Conservation (phyloP, 257 asterid species). For the Ballota nigra region DNA sequence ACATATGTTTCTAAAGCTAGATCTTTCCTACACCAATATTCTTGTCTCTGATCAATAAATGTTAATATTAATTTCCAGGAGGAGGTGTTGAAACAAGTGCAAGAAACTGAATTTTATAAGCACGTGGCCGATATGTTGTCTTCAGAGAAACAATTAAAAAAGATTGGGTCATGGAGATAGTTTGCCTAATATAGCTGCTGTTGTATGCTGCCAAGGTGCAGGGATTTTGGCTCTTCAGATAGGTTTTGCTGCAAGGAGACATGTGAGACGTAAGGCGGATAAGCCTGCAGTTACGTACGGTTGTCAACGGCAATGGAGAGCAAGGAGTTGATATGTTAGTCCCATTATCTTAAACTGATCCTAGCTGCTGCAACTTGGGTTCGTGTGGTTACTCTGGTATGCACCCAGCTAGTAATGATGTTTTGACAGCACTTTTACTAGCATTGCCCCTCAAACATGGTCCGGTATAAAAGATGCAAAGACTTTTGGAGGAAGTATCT, state of each 20-base stretch:
- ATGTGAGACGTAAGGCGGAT: constrained; percentile 62
- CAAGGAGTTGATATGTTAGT: constrained; percentile 80
- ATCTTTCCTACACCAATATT: constrained; percentile 6
- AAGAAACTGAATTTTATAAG: constrained; percentile 76
- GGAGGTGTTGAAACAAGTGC: constrained; percentile 80
- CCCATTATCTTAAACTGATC: constrained; percentile 57
- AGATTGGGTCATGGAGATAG: constrained; percentile 33
- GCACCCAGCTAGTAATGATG: constrained; percentile 77
- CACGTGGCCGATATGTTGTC: constrained; percentile 54
- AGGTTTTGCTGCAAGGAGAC: constrained; percentile 66
- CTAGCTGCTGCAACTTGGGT: constrained; percentile 40
- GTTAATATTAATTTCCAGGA: constrained; percentile 48
- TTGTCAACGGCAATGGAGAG: constrained; percentile 57
- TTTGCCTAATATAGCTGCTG: constrained; percentile 64
- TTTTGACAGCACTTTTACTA: constrained; percentile 75
- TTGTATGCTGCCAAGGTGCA: constrained; percentile 87
- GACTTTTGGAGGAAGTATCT: constrained; percentile 59
- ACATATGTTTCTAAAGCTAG: background rate
- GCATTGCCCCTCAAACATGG: constrained; percentile 94
- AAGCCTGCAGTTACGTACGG: constrained; percentile 65
- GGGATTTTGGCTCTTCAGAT: constrained; percentile 54
- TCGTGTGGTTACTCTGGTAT: constrained; percentile 39
- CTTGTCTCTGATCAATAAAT: constrained; percentile 5
- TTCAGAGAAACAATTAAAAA: constrained; percentile 39
- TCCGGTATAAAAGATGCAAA: constrained; percentile 57